phyloP scores from a whole-genome alignment of 2,329 filamentous ascomycete genomes.

The Fusarium devonianum region DNA sequence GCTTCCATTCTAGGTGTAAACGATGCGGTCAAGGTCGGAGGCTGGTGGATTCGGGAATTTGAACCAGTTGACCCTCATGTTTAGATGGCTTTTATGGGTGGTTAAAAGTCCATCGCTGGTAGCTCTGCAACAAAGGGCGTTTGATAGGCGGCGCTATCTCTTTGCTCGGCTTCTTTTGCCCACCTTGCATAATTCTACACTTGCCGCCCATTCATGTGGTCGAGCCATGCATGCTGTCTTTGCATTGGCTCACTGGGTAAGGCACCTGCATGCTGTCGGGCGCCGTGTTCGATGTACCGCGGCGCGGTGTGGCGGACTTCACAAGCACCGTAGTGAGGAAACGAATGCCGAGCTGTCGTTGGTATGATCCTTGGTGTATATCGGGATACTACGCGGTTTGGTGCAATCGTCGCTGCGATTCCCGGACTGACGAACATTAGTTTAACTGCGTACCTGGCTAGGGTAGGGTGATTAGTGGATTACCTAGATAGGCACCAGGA shows the following conservation, averaged over 20 bases:
- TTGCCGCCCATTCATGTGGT: conserved; percentile 35
- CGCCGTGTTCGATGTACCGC: conserved; percentile 32
- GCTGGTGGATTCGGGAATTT: background rate
- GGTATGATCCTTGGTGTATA: conserved; percentile 1
- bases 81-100: conserved; percentile 1
- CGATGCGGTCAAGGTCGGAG: conserved; percentile 22
- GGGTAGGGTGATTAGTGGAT: conserved; percentile 27
- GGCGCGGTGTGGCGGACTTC: conserved; percentile 23
- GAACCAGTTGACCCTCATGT: background rate
- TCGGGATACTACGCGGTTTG: conserved; percentile 17
- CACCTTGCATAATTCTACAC: conserved; percentile 18
- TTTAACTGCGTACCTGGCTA: conserved; percentile 37
- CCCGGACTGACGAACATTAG: conserved; percentile 28
- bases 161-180: conserved; percentile 20
- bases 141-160: conserved; percentile 16
- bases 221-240: conserved; percentile 21
- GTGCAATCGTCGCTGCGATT: conserved; percentile 15
- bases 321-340: conserved; percentile 17
- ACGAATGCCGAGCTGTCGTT: conserved; percentile 9
- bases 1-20: conserved; percentile 3
- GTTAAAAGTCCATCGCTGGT: conserved; percentile 12
- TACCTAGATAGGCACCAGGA: conserved; percentile 33
- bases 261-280: conserved; percentile 38
- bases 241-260: conserved; percentile 27
- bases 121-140: conserved; percentile 7